These are phyloP conservation scores for Antitrichia curtipendula DNA, from an alignment of 225 moss, liverwort and hornwort species.

Conservation along the genomic window DNA sequence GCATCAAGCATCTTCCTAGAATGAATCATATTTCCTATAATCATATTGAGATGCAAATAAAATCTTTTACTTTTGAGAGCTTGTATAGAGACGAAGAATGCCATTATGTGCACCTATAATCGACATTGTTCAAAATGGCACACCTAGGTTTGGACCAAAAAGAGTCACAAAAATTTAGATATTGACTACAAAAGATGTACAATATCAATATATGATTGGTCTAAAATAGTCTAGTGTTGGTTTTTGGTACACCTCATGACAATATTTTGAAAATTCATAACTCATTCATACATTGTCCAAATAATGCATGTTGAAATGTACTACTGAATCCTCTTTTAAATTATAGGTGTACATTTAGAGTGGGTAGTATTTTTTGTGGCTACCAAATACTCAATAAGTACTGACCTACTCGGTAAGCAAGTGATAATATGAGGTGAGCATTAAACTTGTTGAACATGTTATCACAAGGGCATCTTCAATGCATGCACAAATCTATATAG, in stretches of 20 bases:
- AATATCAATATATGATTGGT: not conserved
- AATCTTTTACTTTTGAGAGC: not conserved
- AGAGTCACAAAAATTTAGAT: not conserved
- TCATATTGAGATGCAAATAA: not conserved
- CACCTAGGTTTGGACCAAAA: not conserved
- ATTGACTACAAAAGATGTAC: not conserved
- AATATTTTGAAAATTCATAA: not conserved
- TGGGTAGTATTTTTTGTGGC: fast-evolving
- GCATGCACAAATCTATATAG: fast-evolving
- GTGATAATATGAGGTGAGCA: no score
- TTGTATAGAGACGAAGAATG: not conserved
- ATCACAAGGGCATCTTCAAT: not conserved
- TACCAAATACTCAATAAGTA: not conserved
- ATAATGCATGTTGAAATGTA: not conserved
- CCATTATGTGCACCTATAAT: not conserved
- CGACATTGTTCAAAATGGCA: not conserved
- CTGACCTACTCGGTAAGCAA: fast-evolving
- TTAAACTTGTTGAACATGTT: not conserved
- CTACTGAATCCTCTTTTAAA: fast-evolving
- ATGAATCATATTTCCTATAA: no score
- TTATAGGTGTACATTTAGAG: not conserved
- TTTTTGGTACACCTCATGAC: not conserved
- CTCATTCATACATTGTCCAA: not conserved
- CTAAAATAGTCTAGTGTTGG: not conserved
- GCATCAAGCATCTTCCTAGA: fast-evolving